Percentiles rank a stretch among this genome's conserved stretches.
phyloP scores from a whole-genome alignment of 2,329 filamentous ascomycete species.

The Claviceps cyperi region DNA sequence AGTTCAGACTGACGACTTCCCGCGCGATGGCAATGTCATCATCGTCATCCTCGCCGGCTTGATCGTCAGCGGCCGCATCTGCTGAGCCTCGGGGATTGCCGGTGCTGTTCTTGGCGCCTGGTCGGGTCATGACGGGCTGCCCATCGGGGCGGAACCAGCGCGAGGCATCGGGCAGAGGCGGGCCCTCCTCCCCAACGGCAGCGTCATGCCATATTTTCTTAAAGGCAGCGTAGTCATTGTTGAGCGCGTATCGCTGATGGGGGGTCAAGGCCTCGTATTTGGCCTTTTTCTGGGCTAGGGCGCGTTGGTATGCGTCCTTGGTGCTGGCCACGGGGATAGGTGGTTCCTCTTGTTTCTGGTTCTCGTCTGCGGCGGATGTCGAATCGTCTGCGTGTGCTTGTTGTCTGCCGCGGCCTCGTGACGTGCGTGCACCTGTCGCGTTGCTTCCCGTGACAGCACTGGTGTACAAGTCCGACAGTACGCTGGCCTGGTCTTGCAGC shows the following conservation, averaged over 20 bases:
- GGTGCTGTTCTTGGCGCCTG: slow-evolving; percentile 3
- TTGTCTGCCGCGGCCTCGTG: slow-evolving; percentile 6
- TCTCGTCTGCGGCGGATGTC: slow-evolving; percentile 5
- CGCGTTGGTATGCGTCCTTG: slow-evolving; percentile 20
- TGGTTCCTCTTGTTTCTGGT: slow-evolving; percentile 8
- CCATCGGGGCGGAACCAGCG: slow-evolving; percentile 38
- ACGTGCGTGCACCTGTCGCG: slow-evolving; percentile 6
- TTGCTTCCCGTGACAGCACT: slow-evolving; percentile 9
- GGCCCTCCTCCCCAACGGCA: slow-evolving; percentile 31
- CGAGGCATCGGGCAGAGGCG: slow-evolving; percentile 36
- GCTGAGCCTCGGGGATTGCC: neutral
- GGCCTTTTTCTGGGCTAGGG: slow-evolving; percentile 21
- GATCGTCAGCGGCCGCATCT: neutral
- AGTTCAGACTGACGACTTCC: slow-evolving; percentile 51
- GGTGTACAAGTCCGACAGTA: slow-evolving; percentile 23
- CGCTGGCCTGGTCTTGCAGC: slow-evolving; percentile 32
- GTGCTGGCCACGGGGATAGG: slow-evolving; percentile 13
- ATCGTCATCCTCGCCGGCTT: slow-evolving; percentile 38
- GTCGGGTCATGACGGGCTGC: slow-evolving; percentile 23
- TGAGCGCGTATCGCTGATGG: slow-evolving; percentile 35
- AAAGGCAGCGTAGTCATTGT: slow-evolving; percentile 47
- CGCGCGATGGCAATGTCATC: slow-evolving; percentile 55
- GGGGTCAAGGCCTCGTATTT: slow-evolving; percentile 29
- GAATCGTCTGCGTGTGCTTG: slow-evolving; percentile 6
- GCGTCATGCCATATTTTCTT: slow-evolving; percentile 44